Evolutionary conservation across 192 early-diverging fungal species (phyloP).

Genomic region (Linnemannia schmuckeri): DNA sequence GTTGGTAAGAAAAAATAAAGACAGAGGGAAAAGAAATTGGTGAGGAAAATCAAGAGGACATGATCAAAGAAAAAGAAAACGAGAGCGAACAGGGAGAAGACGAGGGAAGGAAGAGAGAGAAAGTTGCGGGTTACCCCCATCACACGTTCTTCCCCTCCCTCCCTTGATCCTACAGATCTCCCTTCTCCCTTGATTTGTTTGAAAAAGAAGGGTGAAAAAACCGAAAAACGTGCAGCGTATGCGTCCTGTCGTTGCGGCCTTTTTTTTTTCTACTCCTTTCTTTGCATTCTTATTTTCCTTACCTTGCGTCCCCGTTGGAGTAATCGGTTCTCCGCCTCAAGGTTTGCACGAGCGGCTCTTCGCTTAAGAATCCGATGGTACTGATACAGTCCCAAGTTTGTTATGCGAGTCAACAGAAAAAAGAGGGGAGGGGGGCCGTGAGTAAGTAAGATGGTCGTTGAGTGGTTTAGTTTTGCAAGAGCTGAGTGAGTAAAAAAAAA

Average conservation of each 20-base stretch:
- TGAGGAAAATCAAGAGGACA: not conserved
- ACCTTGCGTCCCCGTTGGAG: conserved; percentile 70
- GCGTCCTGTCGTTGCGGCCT: not conserved
- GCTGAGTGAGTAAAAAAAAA: not conserved
- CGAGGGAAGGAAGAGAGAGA: not conserved
- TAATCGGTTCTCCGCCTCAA: conserved; percentile 82
- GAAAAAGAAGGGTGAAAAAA: not conserved
- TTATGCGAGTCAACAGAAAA: not conserved
- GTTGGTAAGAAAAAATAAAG: not conserved
- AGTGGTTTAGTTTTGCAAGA: not conserved
- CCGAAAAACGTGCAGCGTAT: not conserved
- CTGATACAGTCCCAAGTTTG: conserved; percentile 49
- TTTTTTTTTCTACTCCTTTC: not conserved
- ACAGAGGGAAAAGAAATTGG: not conserved
- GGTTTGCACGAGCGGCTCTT: conserved; percentile 86
- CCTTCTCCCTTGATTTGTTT: not conserved
- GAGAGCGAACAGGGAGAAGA: not conserved
- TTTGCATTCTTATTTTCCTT: conserved; percentile 10
- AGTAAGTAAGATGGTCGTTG: not conserved
- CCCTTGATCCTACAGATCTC: not conserved
- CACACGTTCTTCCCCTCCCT: not conserved
- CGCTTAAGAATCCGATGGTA: conserved; percentile 97
- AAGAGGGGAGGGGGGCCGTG: not conserved
- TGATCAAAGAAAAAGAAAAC: not conserved
- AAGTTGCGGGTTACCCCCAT: not conserved